phyloP scores from a whole-genome alignment of 2,329 filamentous ascomycete genomes.

The Penicillium sp. region DNA sequence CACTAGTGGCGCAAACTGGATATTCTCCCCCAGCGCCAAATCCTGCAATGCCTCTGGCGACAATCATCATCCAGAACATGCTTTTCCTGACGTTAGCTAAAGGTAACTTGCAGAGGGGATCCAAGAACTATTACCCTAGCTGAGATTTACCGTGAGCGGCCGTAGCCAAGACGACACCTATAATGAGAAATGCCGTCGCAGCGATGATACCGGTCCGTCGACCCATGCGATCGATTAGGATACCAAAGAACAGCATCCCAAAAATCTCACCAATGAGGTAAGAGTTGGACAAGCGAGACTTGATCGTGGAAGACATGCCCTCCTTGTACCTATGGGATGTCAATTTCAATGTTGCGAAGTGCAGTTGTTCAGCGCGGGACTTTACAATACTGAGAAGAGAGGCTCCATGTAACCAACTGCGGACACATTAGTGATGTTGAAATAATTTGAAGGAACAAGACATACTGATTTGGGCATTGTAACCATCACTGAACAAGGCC shows the following conservation, averaged over 20 bases:
- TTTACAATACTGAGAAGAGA: no score
- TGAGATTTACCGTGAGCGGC: constrained; percentile 48
- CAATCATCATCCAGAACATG: constrained; percentile 45
- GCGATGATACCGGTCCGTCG: constrained; percentile 54
- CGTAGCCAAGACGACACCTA: constrained; percentile 54
- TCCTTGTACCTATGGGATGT: constrained; percentile 39
- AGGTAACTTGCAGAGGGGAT: no score
- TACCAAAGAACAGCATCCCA: constrained; percentile 60
- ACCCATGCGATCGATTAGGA: constrained; percentile 56
- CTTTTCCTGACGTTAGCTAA: no score
- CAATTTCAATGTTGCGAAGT: no score
- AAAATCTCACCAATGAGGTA: constrained; percentile 61
- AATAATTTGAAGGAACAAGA: neutral
- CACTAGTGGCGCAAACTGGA: constrained; percentile 34
- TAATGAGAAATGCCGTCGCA: constrained; percentile 52
- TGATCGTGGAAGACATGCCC: constrained; percentile 44
- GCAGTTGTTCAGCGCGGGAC: no score
- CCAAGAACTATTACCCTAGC: constrained; percentile 29
- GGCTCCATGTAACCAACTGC: constrained; percentile 42
- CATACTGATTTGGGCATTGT: constrained; percentile 43
- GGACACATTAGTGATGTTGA: constrained; percentile 14
- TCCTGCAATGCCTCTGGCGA: constrained; percentile 42
- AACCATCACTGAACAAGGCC: constrained; percentile 44
- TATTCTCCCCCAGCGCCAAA: constrained; percentile 46
- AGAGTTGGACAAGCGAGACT: constrained; percentile 59